Evolutionary conservation across 164 flowering plant species (phyloP), one percentile per base, ranked within the genome.

Genomic region (Sextonia rubra): DNA sequence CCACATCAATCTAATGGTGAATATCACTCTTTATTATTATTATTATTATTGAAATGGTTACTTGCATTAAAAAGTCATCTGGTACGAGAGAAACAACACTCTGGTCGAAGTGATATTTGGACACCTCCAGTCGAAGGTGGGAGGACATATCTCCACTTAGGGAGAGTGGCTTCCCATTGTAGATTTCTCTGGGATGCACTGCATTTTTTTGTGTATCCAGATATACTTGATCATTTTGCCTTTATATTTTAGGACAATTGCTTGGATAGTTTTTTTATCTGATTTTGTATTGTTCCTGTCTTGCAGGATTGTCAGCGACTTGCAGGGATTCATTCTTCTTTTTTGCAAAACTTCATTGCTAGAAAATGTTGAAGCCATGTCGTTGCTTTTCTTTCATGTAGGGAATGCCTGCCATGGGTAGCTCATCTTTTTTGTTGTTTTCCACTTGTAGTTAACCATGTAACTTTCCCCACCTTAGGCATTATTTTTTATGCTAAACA

Each of bases 281-380:
- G 15, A 60, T 29, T 15, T 60, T 52, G 15, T 52, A 23, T 37
- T 64, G 24, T 20, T 49, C 69, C 73, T 47, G 25, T 30, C 63
- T 75, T 70, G 37, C 73, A 69, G 69, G 73, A 52, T 18, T 17
- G 49, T 55, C 32, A 69, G 58, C 23, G 37, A 52, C 55, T 60
- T 37, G 55, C 25, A n/a, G 29, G 25, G 20, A 23, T 63, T 64
- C 73, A 30, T 29, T 62, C 44, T 37, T 69, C 64, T 68, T 63
- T 69, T 69, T 64, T 52, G 61, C 64, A 20, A 30, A 30, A 20
- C 25, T 30, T 17, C 60, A 9, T 30, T 48, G 72, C 47, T 30
- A 12, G 18, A 68, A 58, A 37, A 37, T 66, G 4, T 25, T 30
- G 44, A 65, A 27, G 55, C 55, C 52, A 44, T 37, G 37, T 22